Evolutionary conservation across 169 alveolate genomes (phyloP), one percentile per base, ranked within the genome.

Genomic region (Hepatocystis sp.): DNA sequence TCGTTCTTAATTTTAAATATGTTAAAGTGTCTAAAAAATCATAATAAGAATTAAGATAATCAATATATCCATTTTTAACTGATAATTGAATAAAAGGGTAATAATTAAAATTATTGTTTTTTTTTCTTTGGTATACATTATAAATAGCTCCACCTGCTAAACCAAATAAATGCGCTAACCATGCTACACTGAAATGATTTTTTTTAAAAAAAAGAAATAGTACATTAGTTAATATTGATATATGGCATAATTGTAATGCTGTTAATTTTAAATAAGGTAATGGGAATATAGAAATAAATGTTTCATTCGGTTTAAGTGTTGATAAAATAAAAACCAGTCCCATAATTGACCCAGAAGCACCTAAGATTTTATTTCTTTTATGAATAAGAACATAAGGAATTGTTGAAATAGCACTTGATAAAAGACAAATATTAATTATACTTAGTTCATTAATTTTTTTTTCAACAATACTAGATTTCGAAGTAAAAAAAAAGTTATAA

Each of bases 161-260:
- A 19, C 95, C 95, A 63, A 92, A 85, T 44, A 92, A 65, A 55
- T 92, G 95, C n/a, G 95, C 95, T 36, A 93, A 86, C 95, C 95
- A 92, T 5, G 95, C 95, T 15, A 92, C 51, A 66, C 49, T 85
- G 34, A 90, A 67, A 51, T 42, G 47, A 34, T 76, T 47, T 64
- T 68, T 58, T 42, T 88, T 91, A 44, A n/a, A 67, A 56, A 84
- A 76, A 10, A 92, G 55, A 58, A 92, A 92, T 60, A 84, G 67
- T 19, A 90, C 46, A 63, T 92, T 92, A 17, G 94, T 92, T 27
- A 85, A 68, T 34, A 92, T 88, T 42, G 91, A 85, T 23, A 92
- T 13, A 56, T 92, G 95, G n/a, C 93, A 66, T 53, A 92, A 64
- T 71, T 92, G 95, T 42, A 92, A 60, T 17, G 91, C 76, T 47